Base-by-base conservation (phyloP, 768 basidiomycete genomes). In the Suillus variegatus region DNA sequence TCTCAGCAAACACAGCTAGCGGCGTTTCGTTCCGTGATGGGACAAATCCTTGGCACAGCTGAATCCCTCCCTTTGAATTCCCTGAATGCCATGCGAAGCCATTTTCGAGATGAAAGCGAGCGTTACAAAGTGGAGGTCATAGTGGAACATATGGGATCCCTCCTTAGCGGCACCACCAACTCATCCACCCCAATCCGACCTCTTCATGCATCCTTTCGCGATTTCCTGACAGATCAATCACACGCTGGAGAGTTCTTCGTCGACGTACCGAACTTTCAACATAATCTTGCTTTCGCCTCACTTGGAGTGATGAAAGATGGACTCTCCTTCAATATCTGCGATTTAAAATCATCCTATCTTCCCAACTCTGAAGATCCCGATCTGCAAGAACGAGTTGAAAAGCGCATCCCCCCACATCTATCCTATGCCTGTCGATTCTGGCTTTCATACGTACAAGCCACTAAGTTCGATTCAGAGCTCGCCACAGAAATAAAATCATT, bases 311-410 rank as follows among this genome's bases (percentile, higher is more conserved):
- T 80, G 80, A 66, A 74, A 13, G 38, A 62, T 25, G 58, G 64
- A 10, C 71, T 81, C 10, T 64, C 66, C 57, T 81, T 81, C 68
- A 78, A 81, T 63, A 78, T 81, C 32, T 77, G 74, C 66, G 44
- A 73, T 6, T 62, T 81, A 10, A 66, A 71, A 43, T 74, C 71
- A 10, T 80, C 79, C 2, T 72, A 75, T 61, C 25, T 69, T 7
- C 67, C 43, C 13, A 78, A 81, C 64, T 41, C 55, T 14, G 71
- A 78, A 22, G 62, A 78, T 20, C 20, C 14, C 1, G 32, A n/a
- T 28, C 36, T 55, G 32, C 25, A 5, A 35, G 54, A 40, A 35
- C 61, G 61, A 20, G 12, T 67, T 5, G 4, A 62, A 22, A 49
- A 8, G 16, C 51, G 35, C 47, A 67, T 67, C 6, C n/a, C 68